Base-by-base conservation (phyloP, 805 yeast genomes). In the Teunomyces atbi region DNA sequence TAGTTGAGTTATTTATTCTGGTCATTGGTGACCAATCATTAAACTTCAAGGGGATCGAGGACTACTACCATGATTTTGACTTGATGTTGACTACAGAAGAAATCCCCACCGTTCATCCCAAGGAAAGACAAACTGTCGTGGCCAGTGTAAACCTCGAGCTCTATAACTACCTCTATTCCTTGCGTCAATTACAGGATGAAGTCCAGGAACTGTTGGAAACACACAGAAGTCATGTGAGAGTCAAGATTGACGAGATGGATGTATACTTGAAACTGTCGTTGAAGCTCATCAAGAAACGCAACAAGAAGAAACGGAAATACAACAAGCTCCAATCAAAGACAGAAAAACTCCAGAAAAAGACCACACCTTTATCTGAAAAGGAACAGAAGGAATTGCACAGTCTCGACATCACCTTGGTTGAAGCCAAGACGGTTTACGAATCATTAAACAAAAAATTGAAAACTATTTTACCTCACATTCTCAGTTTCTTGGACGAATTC, bases 401-500 rank as follows among this genome's bases (percentile, higher is more conserved):
- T 1, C 57, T 66, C 8, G 71, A 70, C 44, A 45, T 48, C 1
- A 57, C 66, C 19, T 38, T 70, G 27, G 60, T 61, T n/a, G 66
- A 62, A 16, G 57, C 63, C 8, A 61, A 61, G 19, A 48, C 51
- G 5, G 55, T 63, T 5, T 77, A 61, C 48, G 53, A 56, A 12
- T 68, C 68, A 16, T 51, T 74, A 15, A 73, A 76, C 51, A 64
- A 62, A 16, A 46, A 46, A 32, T 23, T 42, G 23, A 46, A 46
- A n/a, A 20, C 46, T 13, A 37, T 41, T 3, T 27, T 42, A n/a
- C 84, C 84, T 1, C 79, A 77, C 51, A 66, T 71, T 3, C 56
- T 76, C 40, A 60, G 65, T 3, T 66, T 71, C 13, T 53, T 78
- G 38, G 78, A 79, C 29, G 84, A 79, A 52, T 78, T 78, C 48